Percentiles rank a stretch among this genome's conserved stretches.
These are phyloP conservation scores for Sisymbrium irio DNA, from an alignment of 345 rosid genomes.

Conservation along the genomic window DNA sequence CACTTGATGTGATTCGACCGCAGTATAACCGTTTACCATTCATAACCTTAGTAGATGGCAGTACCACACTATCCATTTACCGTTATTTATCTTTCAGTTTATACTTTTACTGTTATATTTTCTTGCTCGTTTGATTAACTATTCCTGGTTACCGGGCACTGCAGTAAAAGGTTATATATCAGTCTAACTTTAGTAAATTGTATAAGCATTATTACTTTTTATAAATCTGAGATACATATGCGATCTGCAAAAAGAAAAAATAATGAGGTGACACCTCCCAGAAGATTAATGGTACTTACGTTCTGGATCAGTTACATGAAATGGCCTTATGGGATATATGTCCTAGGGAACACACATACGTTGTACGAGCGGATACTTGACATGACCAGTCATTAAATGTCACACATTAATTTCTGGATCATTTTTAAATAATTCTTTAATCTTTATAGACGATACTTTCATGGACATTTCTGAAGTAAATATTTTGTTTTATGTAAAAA, in stretches of 20 bases:
- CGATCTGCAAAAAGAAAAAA: background rate
- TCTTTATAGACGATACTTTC: background rate
- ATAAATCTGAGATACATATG: background rate
- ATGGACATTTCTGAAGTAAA: background rate
- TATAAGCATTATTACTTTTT: background rate
- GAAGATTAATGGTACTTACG: constrained; percentile 10
- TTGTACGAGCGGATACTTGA: constrained; percentile 12
- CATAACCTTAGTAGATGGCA: background rate
- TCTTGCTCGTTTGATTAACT: background rate
- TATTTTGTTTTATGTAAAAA: background rate
- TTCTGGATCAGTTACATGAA: background rate
- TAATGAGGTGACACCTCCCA: constrained; percentile 17
- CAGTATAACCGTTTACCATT: too few species aligned
- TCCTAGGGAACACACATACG: constrained; percentile 35
- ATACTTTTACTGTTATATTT: background rate
- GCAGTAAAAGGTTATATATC: background rate
- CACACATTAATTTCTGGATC: background rate
- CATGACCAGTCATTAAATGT: constrained; percentile 2
- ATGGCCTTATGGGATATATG: constrained; percentile 1
- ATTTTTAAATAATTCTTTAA: background rate
- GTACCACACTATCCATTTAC: background rate
- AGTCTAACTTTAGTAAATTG: background rate
- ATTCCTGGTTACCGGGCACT: background rate
- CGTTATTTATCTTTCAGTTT: background rate
- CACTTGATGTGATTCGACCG: too few species aligned